Evolutionary conservation across 2,329 filamentous ascomycete genomes (phyloP).

Genomic region (Plenodomus tracheiphilus): DNA sequence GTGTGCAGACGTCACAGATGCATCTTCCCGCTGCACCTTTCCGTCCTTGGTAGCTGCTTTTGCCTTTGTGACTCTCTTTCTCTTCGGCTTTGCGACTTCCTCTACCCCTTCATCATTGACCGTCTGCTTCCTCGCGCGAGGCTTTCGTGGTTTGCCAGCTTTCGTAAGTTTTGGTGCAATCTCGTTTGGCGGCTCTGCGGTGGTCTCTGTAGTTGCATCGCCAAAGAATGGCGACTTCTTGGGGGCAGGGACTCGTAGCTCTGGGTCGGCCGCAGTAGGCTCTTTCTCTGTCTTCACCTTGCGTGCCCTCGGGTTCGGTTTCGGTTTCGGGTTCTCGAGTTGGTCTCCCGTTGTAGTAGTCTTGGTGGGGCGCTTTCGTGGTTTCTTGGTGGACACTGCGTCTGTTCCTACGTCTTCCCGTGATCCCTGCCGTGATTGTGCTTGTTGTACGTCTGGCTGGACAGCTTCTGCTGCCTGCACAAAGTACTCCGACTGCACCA

Average conservation of each 20-base stretch:
- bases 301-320: slow-evolving; percentile 29
- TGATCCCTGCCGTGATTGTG: slow-evolving; percentile 5
- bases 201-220: slow-evolving; percentile 6
- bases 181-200: slow-evolving; percentile 5
- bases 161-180: slow-evolving; percentile 21
- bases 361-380: slow-evolving; percentile 20
- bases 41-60: slow-evolving; percentile 16
- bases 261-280: slow-evolving; percentile 12
- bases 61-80: slow-evolving; percentile 27
- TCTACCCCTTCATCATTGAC: slow-evolving; percentile 8
- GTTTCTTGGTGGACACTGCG: slow-evolving; percentile 12
- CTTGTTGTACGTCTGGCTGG: slow-evolving; percentile 3
- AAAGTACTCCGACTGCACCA: slow-evolving; percentile 37
- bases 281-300: slow-evolving; percentile 29
- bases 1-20: slow-evolving; percentile 26
- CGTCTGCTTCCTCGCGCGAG: slow-evolving; percentile 34
- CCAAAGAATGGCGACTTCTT: slow-evolving; percentile 29
- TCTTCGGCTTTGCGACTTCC: slow-evolving; percentile 27
- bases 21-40: slow-evolving; percentile 18
- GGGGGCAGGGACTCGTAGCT: slow-evolving; percentile 15
- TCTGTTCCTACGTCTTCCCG: slow-evolving; percentile 1
- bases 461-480: slow-evolving; percentile 20
- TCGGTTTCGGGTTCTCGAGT: slow-evolving; percentile 23
- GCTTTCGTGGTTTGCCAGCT: slow-evolving; percentile 32
- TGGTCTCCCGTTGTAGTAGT: slow-evolving; percentile 6